Base-by-base conservation (phyloP, 768 basidiomycete genomes). In the Tulasnella sp. region DNA sequence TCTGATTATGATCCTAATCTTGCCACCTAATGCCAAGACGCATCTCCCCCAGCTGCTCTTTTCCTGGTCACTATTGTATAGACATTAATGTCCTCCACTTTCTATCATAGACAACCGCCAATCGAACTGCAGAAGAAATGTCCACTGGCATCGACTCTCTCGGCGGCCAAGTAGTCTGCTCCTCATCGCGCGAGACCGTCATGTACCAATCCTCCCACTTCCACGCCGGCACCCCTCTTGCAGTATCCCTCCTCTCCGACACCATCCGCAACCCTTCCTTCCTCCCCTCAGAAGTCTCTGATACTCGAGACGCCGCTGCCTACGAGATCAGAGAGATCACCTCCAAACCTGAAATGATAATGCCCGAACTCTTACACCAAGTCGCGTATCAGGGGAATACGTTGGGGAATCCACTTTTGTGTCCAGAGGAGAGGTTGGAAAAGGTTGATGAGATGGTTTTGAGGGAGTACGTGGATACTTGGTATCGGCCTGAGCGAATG, bases 141-240 rank as follows among this genome's bases (percentile, higher is more conserved):
- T 79, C 84, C 3, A 73, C 74, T 2, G 84, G 85, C 41, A 85
- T 94, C 66, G 84, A 91, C 68, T 77, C 78, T 2, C 77, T 94
- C 31, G 93, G 94, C 42, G 91, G 92, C 15, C 91, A 94, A 73
- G 92, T 98, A 60, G 77, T 86, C 71, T 92, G 87, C 67, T 84
- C 91, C 17, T 88, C 91, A 17, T 85, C 91, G 1, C 78, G 96
- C 48, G 96, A 99, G 70, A 80, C 90, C 21, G 92, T 97, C 68
- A 90, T 96, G 87, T 99, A 98, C 69, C 96, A 98, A 72, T 94
- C 94, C 10, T 90, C 92, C 41, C 87, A 94, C 69, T 93, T 92
- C 67, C 83, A 91, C 64, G 75, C 82, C 62, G 82, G 82, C 42
- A 89, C 92, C 1, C 82, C 87, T 1, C 76, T 82, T 5, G 91